A percentile compares a stretch with the other conserved stretches of the same genome.
These are phyloP conservation scores for Skeletonema marinoi DNA, from an alignment of 108 stramenopile genomes.

Conservation along the genomic window DNA sequence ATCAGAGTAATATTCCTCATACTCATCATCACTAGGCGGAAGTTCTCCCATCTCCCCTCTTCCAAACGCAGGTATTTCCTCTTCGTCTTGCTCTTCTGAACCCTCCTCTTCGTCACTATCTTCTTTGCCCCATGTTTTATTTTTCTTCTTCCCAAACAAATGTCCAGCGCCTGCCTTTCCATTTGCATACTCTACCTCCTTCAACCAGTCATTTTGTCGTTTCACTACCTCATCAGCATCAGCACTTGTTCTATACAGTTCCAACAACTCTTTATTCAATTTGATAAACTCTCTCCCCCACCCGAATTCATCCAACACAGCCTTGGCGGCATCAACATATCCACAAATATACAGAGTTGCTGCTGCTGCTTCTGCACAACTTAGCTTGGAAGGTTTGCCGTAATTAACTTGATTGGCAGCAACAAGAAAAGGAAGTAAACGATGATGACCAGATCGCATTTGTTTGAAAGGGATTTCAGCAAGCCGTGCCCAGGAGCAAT, in stretches of 20 bases:
- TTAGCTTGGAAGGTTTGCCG: constrained; percentile 90
- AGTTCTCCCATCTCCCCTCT: constrained; percentile 49
- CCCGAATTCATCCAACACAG: constrained; percentile 90
- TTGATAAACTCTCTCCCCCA: constrained; percentile 95
- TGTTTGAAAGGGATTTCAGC: constrained; percentile 93
- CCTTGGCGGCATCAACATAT: constrained; percentile 79
- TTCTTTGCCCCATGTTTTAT: constrained; percentile 33
- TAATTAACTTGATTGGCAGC: constrained; percentile 99
- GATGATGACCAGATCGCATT: constrained; percentile 92
- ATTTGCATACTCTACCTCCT: constrained; percentile 58
- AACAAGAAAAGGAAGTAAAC: constrained; percentile 97
- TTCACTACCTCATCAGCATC: constrained; percentile 80
- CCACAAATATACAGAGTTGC: constrained; percentile 95
- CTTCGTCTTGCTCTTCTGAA: constrained; percentile 26
- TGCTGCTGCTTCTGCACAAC: constrained; percentile 89
- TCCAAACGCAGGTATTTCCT: constrained; percentile 36
- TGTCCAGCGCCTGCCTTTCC: constrained; percentile 44
- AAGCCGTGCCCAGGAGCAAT: constrained; percentile 97
- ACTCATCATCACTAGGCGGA: constrained; percentile 59
- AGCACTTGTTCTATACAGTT: constrained; percentile 76
- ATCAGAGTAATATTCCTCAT: constrained; percentile 52
- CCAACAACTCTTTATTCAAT: constrained; percentile 86
- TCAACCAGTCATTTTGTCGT: constrained; percentile 88
- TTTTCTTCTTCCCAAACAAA: constrained; percentile 34
- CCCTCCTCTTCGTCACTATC: constrained; percentile 39